Evolutionary conservation across 495 filamentous ascomycete species (phyloP).

Genomic region (Penicillium silybi): DNA sequence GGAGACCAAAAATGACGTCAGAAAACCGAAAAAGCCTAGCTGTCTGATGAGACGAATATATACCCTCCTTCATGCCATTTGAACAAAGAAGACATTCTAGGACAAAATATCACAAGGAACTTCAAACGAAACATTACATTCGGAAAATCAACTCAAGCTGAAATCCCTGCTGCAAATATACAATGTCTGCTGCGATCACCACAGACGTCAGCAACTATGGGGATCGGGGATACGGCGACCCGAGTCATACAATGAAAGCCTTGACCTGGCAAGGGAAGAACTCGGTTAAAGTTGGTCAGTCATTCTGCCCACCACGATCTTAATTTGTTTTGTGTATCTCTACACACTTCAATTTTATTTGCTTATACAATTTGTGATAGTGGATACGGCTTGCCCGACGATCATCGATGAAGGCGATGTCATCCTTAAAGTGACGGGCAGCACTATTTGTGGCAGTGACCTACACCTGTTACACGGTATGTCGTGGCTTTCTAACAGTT

Average conservation of each 20-base stretch:
- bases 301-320: slow-evolving; percentile 1
- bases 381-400: slow-evolving; percentile 56
- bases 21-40: neutral
- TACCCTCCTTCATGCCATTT: neutral
- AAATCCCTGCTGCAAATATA: slow-evolving; percentile 4
- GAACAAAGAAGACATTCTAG: neutral
- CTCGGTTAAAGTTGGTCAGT: slow-evolving; percentile 16
- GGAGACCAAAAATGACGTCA: slow-evolving; percentile 3
- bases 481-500: neutral
- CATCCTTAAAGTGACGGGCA: slow-evolving; percentile 74
- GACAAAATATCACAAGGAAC: too few relatives aligned
- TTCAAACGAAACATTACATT: slow-evolving; percentile 7
- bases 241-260: slow-evolving; percentile 12
- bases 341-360: neutral
- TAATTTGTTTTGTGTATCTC: neutral
- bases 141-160: slow-evolving; percentile 1
- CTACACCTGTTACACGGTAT: slow-evolving; percentile 66
- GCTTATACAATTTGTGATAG: slow-evolving; percentile 18
- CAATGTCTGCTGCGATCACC: slow-evolving; percentile 9
- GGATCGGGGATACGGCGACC: slow-evolving; percentile 3
- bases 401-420: slow-evolving; percentile 69
- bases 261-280: slow-evolving; percentile 21
- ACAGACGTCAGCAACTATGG: slow-evolving; percentile 13
- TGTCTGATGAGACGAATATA: slow-evolving; percentile 1
- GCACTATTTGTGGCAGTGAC: slow-evolving; percentile 76